Base-by-base conservation (phyloP, 2,329 filamentous ascomycete species). In the Alternaria gansuensis region DNA sequence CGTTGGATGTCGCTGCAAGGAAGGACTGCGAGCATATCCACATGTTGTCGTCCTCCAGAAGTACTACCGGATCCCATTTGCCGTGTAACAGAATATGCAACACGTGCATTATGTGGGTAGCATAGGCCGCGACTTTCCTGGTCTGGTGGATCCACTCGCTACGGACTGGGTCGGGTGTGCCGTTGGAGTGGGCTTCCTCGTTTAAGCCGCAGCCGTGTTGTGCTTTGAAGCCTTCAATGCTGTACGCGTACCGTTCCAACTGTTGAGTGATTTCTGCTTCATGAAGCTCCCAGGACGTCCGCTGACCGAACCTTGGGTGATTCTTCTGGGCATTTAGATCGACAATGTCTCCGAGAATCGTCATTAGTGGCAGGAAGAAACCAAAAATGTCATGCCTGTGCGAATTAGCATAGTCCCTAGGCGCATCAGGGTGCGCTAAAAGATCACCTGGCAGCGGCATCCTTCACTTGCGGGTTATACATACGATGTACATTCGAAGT, bases 21-120 rank as follows among this genome's bases (percentile, higher is more conserved):
- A 97, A 97, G 1, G 89, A 90, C 64, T 92, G 89, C 0, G 92
- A 93, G 39, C 91, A 95, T 64, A 96, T 96, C 93, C 93, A 97
- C 49, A 95, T 84, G 73, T 97, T 93, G 70, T 94, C 91, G 77
- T 97, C 92, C 71, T 97, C 93, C 3, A 97, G 84, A 13, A 97
- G 84, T 54, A 90, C 91, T 69, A 97, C 92, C 0, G 93, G 93
- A 74, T 97, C 93, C 93, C 93, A 97, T 78, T 96, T 96, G 4
- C 92, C 92, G 23, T 92, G 89, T 21, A 97, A 83, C 4, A 97
- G 83, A 43, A 97, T 95, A 75, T 97, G 92, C 37, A 97, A 82
- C 10, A 96, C 93, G 72, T 97, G 92, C 91, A 97, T 95, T 41
- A 97, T 91, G 68, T 97, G 92, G 0, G 91, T 96, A 49, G 91